These are phyloP conservation scores for Mortierella sp. DNA, from an alignment of 371 early-diverging fungal species.

Conservation along the genomic window DNA sequence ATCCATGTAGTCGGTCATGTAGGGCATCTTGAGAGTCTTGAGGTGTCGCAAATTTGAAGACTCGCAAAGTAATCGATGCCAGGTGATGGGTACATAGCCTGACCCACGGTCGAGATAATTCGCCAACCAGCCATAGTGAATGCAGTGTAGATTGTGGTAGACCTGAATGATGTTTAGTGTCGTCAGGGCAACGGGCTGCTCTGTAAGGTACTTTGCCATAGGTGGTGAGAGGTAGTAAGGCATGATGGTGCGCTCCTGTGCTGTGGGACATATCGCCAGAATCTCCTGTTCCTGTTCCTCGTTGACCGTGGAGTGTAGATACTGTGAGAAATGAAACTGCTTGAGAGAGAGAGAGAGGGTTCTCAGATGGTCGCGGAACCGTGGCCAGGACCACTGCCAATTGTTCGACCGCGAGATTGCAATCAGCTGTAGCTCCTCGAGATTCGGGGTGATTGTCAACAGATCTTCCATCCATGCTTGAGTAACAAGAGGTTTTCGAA, in stretches of 20 bases:
- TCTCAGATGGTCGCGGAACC: background rate
- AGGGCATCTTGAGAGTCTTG: background rate
- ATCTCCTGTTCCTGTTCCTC: background rate
- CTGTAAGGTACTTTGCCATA: background rate
- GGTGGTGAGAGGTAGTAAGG: background rate
- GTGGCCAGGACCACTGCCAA: background rate
- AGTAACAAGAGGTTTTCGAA: background rate
- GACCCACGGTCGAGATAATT: background rate
- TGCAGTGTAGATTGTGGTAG: background rate
- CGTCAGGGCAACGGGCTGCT: background rate
- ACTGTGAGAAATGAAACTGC: background rate
- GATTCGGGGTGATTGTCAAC: background rate
- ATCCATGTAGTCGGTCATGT: background rate
- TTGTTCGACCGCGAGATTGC: background rate
- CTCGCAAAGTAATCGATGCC: background rate
- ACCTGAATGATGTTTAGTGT: background rate
- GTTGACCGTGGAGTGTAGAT: too few species aligned
- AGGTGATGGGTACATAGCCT: too few species aligned
- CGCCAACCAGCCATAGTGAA: background rate
- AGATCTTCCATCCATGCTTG: background rate
- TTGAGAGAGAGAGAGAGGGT: background rate
- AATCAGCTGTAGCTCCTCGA: background rate
- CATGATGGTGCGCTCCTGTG: background rate
- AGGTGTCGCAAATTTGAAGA: background rate
- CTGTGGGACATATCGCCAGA: background rate